A percentile compares a stretch with the other conserved stretches of the same genome.
These are phyloP conservation scores for Delitschia confertaspora DNA, from an alignment of 495 filamentous ascomycete genomes.

Conservation along the genomic window DNA sequence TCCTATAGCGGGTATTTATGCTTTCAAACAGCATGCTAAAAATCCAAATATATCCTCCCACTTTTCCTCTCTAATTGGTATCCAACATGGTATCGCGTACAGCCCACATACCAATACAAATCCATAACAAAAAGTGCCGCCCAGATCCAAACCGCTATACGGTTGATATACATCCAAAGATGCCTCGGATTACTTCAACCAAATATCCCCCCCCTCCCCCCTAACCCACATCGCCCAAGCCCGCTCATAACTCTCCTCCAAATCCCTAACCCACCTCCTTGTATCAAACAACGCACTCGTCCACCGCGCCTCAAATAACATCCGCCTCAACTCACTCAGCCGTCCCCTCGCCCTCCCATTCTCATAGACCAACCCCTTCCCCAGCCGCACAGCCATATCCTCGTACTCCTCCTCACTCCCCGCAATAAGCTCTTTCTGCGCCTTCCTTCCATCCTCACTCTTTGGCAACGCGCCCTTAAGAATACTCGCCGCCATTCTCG, in stretches of 20 bases:
- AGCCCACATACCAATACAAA: too few relatives aligned
- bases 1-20: too few relatives aligned
- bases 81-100: too few relatives aligned
- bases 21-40: too few relatives aligned
- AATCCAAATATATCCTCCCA: too few relatives aligned
- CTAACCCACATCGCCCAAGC: slow-evolving; percentile 84
- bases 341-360: slow-evolving; percentile 42
- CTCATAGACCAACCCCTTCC: slow-evolving; percentile 56
- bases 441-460: slow-evolving; percentile 52
- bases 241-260: slow-evolving; percentile 80
- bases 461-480: slow-evolving; percentile 79
- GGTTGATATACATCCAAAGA: too few relatives aligned
- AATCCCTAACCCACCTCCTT: slow-evolving; percentile 78
- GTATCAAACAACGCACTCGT: slow-evolving; percentile 86
- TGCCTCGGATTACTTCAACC: slow-evolving; percentile 35
- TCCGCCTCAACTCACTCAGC: slow-evolving; percentile 62
- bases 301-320: slow-evolving; percentile 77
- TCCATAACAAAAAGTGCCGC: too few relatives aligned
- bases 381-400: slow-evolving; percentile 64
- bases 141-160: too few relatives aligned
- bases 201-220: slow-evolving; percentile 87
- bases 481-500: slow-evolving; percentile 92
- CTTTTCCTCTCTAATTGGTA: too few relatives aligned
- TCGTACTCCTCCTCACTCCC: slow-evolving; percentile 73
- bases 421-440: slow-evolving; percentile 68